Evolutionary conservation across 139 green algal species (phyloP).

Genomic region (Chloropicon primus): DNA sequence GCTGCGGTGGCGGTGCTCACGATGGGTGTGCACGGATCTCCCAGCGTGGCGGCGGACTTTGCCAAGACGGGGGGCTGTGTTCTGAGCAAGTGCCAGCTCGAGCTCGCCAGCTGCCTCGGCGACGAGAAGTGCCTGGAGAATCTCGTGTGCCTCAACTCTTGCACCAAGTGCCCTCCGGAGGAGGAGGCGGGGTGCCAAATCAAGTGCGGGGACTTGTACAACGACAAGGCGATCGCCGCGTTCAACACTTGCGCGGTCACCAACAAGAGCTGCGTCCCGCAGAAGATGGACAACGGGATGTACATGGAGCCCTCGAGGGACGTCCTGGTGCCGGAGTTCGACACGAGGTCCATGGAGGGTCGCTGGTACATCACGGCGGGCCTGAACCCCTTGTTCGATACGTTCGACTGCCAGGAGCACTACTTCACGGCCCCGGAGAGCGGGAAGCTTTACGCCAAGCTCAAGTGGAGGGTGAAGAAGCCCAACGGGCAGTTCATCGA

Average conservation of each 20-base stretch:
- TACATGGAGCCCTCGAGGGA: conserved; percentile 19
- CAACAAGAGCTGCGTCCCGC: conserved; percentile 71
- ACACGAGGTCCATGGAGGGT: conserved; percentile 25
- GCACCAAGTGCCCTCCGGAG: conserved; percentile 28
- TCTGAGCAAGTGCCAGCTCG: conserved; percentile 8
- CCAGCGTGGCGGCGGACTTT: not conserved
- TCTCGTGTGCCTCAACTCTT: conserved; percentile 66
- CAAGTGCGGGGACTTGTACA: conserved; percentile 64
- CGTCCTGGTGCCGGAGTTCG: conserved; percentile 13
- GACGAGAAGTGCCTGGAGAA: conserved; percentile 61
- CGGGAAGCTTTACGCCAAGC: conserved; percentile 41
- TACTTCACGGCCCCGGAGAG: conserved; percentile 15
- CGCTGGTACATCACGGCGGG: conserved; percentile 78
- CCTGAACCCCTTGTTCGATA: conserved; percentile 74
- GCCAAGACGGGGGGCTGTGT: conserved; percentile 12
- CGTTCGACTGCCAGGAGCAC: conserved; percentile 61
- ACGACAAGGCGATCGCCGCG: conserved; percentile 45
- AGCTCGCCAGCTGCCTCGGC: conserved; percentile 54
- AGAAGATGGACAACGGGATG: conserved; percentile 38
- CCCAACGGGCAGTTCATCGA: conserved; percentile 57
- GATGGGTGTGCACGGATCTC: not conserved
- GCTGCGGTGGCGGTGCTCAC: not conserved
- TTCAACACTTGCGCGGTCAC: conserved; percentile 78
- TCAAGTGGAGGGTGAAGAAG: conserved; percentile 51
- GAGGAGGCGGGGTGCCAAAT: conserved; percentile 79